Percentiles rank a stretch among this genome's conserved stretches.
Conservation (phyloP, 106 monocot species). For the Amphibolis antarctica region DNA sequence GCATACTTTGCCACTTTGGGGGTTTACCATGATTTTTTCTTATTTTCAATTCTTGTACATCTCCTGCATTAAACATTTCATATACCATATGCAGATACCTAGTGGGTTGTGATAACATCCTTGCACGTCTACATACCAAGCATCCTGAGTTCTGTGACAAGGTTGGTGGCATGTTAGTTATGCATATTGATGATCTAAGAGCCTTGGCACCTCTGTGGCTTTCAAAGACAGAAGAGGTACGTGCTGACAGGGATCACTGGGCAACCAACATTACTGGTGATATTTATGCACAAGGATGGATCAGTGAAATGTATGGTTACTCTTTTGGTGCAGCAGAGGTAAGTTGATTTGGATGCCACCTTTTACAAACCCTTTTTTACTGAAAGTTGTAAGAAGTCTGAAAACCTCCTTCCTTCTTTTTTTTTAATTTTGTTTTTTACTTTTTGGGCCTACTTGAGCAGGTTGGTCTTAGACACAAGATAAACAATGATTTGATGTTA, state of each 20-base stretch:
- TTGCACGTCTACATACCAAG: slow-evolving; percentile 71
- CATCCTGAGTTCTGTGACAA: slow-evolving; percentile 96
- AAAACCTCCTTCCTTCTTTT: too few species aligned
- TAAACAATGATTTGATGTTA: slow-evolving; percentile 87
- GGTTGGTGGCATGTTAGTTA: slow-evolving; percentile 88
- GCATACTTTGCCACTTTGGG: too few species aligned
- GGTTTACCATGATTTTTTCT: too few species aligned
- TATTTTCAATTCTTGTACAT: neutral
- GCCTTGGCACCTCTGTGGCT: slow-evolving; percentile 90
- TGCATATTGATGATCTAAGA: slow-evolving; percentile 94
- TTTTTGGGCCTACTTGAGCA: slow-evolving; percentile 20
- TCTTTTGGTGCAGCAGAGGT: slow-evolving; percentile 99
- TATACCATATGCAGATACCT: slow-evolving; percentile 45
- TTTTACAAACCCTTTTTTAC: neutral
- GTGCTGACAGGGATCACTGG: slow-evolving; percentile 87
- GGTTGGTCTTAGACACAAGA: slow-evolving; percentile 94
- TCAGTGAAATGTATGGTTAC: slow-evolving; percentile 99
- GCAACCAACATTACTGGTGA: slow-evolving; percentile 91
- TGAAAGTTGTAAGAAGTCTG: too few species aligned
- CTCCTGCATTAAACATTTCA: neutral
- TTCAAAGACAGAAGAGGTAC: slow-evolving; percentile 92
- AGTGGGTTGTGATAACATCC: slow-evolving; percentile 88
- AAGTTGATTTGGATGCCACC: neutral
- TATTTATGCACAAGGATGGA: slow-evolving; percentile 90
- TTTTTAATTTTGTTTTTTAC: neutral